phyloP scores from a whole-genome alignment of 306 rosid species.

The Lathyrus sativus region DNA sequence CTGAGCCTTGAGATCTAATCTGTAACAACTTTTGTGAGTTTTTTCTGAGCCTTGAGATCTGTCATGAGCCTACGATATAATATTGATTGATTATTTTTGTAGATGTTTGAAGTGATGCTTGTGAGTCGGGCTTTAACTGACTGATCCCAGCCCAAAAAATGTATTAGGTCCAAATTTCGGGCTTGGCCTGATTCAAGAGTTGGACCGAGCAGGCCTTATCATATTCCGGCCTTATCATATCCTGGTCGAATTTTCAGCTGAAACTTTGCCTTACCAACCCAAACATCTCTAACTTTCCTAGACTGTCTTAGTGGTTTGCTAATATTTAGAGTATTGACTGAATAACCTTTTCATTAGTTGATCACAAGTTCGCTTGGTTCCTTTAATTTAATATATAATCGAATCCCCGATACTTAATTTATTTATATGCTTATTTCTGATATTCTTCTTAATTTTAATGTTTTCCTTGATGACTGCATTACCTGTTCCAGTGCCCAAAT shows the following conservation, averaged over 20 bases:
- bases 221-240: not conserved
- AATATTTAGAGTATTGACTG: not conserved
- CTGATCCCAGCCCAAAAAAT: not conserved
- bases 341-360: not conserved
- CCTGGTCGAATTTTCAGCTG: not conserved
- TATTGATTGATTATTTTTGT: not conserved
- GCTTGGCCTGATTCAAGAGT: not conserved
- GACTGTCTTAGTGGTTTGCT: not conserved
- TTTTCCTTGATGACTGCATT: constrained; percentile 26
- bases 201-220: not conserved
- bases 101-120: not conserved
- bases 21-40: too few relatives aligned
- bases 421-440: not conserved
- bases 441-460: constrained; percentile 26
- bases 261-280: not conserved
- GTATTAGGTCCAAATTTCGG: not conserved
- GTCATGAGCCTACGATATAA: not conserved
- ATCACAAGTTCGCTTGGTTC: not conserved
- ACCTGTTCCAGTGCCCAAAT: constrained; percentile 78
- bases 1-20: too few relatives aligned
- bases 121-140: not conserved
- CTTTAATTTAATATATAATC: not conserved
- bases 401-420: constrained; percentile 3
- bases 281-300: not conserved
- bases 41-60: too few relatives aligned